Percentiles rank a stretch among this genome's conserved stretches.
These are phyloP conservation scores for Fraxinus pennsylvanica DNA, from an alignment of 257 asterid genomes.

Conservation along the genomic window DNA sequence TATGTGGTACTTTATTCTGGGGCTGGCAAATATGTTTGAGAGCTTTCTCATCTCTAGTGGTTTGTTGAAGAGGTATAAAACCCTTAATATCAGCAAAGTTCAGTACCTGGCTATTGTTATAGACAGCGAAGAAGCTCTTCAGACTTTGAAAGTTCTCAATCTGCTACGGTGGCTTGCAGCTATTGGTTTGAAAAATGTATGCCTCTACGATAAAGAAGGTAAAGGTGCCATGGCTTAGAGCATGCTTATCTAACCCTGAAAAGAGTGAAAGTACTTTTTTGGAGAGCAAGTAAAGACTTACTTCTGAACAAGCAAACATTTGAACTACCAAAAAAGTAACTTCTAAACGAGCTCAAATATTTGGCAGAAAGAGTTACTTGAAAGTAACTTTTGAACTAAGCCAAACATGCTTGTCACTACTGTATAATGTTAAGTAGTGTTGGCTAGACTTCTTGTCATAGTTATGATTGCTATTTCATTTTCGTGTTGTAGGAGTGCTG, in stretches of 20 bases:
- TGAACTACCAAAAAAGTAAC: not conserved
- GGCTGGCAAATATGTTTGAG: conserved; percentile 53
- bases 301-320: not conserved
- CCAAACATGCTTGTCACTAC: not conserved
- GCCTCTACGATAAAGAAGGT: conserved; percentile 94
- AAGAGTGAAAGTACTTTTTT: not conserved
- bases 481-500: conserved; percentile 66
- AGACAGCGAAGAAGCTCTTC: conserved; percentile 83
- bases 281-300: not conserved
- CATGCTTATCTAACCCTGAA: not conserved
- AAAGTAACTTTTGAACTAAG: not conserved
- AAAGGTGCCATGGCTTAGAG: conserved; percentile 20
- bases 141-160: conserved; percentile 62
- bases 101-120: conserved; percentile 82
- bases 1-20: conserved; percentile 58
- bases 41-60: conserved; percentile 77
- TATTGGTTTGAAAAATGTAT: conserved; percentile 63
- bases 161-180: conserved; percentile 70
- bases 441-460: conserved; percentile 18
- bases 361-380: not conserved
- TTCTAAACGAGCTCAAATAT: not conserved
- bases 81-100: conserved; percentile 64
- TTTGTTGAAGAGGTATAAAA: conserved; percentile 47
- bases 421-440: not conserved
- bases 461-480: conserved; percentile 19